These are phyloP conservation scores for Lachancea nothofagi DNA, from an alignment of 805 yeast genomes.

Conservation along the genomic window DNA sequence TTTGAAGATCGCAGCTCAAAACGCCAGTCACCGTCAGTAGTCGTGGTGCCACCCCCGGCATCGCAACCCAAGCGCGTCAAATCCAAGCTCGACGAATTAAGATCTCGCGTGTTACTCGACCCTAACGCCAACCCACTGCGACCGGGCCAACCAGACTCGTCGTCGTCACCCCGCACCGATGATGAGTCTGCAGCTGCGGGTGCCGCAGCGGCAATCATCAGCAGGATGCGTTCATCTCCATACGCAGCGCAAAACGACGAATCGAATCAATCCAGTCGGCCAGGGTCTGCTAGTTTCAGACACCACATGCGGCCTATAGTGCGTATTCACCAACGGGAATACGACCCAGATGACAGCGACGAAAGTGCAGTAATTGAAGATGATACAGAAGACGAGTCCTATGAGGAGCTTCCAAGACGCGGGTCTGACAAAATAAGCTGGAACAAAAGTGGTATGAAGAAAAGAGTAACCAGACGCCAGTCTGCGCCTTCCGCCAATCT, in stretches of 20 bases:
- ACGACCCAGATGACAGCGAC: slow-evolving; percentile 15
- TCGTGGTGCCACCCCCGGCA: slow-evolving; percentile 17
- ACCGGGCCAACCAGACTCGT: slow-evolving; percentile 1
- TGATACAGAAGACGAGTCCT: slow-evolving; percentile 15
- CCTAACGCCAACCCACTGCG: slow-evolving; percentile 17
- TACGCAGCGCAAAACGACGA: slow-evolving; percentile 19
- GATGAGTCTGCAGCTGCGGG: slow-evolving; percentile 16
- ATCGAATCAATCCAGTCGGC: slow-evolving; percentile 19
- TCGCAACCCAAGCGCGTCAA: slow-evolving; percentile 30
- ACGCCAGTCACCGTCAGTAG: background rate
- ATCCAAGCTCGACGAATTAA: slow-evolving; percentile 29
- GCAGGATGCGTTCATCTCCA: slow-evolving; percentile 34
- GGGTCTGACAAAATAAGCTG: slow-evolving; percentile 25
- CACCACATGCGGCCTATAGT: slow-evolving; percentile 23
- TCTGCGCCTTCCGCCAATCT: slow-evolving; percentile 15
- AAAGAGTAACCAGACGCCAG: slow-evolving; percentile 22
- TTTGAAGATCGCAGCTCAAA: no score
- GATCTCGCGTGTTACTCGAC: slow-evolving; percentile 26
- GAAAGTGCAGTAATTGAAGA: slow-evolving; percentile 22
- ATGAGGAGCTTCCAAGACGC: slow-evolving; percentile 4
- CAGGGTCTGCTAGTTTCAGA: slow-evolving; percentile 26
- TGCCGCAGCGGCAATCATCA: slow-evolving; percentile 33
- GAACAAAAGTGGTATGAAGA: slow-evolving; percentile 30
- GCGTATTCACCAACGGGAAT: slow-evolving; percentile 23
- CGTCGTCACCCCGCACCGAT: slow-evolving; percentile 11